Conservation (phyloP, 2,329 filamentous ascomycete genomes). For the Aspergillus eucalypticola region DNA sequence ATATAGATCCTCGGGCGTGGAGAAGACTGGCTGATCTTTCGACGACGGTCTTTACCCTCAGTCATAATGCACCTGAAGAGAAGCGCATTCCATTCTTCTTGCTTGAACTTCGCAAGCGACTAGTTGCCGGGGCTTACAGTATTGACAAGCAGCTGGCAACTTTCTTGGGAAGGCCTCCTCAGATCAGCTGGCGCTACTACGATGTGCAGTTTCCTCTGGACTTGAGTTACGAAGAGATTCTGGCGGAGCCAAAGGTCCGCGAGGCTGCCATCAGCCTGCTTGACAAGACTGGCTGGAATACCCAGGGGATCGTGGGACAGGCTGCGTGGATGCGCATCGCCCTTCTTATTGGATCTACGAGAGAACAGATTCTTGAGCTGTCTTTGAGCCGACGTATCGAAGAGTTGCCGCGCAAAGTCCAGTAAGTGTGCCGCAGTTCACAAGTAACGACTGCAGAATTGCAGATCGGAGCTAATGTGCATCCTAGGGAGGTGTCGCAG, state of each 20-base stretch:
- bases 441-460: too few species aligned
- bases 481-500: slow-evolving; percentile 16
- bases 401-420: slow-evolving; percentile 18
- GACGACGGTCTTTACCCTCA: slow-evolving; percentile 47
- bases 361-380: slow-evolving; percentile 6
- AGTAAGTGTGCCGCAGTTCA: slow-evolving; percentile 12
- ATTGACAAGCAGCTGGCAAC: slow-evolving; percentile 10
- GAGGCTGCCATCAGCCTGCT: slow-evolving; percentile 6
- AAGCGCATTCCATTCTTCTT: slow-evolving; percentile 9
- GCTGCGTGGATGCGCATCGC: slow-evolving; percentile 7
- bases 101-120: slow-evolving; percentile 5
- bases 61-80: slow-evolving; percentile 42
- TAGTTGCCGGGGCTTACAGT: slow-evolving; percentile 5
- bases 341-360: slow-evolving; percentile 5
- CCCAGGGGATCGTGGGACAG: slow-evolving; percentile 6
- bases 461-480: neutral
- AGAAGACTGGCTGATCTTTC: slow-evolving; percentile 47
- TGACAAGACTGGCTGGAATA: slow-evolving; percentile 8
- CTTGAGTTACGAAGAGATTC: slow-evolving; percentile 6
- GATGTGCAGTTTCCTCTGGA: slow-evolving; percentile 7
- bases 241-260: slow-evolving; percentile 4
- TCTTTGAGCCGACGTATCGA: slow-evolving; percentile 19
- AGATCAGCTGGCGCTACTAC: slow-evolving; percentile 10
- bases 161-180: slow-evolving; percentile 3
- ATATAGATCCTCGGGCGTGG: slow-evolving; percentile 47